These are phyloP conservation scores for Starmerella cellae DNA, from an alignment of 805 yeast genomes.

Conservation along the genomic window DNA sequence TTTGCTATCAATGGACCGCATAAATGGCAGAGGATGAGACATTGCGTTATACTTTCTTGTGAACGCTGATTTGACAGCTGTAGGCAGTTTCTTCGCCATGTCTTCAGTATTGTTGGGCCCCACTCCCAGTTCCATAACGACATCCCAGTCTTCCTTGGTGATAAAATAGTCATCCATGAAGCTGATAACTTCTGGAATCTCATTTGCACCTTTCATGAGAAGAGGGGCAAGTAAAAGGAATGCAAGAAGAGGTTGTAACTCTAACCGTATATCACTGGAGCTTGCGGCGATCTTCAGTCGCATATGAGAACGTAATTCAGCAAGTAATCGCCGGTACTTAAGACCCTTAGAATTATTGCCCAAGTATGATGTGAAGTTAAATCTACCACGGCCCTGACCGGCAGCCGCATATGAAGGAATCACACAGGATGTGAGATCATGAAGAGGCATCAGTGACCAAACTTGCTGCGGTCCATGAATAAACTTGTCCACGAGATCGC, in stretches of 20 bases:
- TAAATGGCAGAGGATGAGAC: conserved; percentile 75
- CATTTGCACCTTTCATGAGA: conserved; percentile 41
- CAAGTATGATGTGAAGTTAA: conserved; percentile 71
- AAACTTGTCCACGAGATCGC: conserved; percentile 66
- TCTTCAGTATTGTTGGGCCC: conserved; percentile 39
- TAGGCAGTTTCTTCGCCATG: conserved; percentile 49
- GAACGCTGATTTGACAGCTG: conserved; percentile 71
- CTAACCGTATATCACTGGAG: conserved; percentile 58
- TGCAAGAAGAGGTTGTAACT: conserved; percentile 55
- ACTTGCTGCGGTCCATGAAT: conserved; percentile 87
- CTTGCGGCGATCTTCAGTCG: conserved; percentile 68
- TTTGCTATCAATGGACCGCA: conserved; percentile 36
- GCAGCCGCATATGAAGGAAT: conserved; percentile 57
- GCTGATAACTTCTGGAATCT: conserved; percentile 51
- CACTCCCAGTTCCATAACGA: conserved; percentile 66
- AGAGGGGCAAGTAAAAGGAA: conserved; percentile 49
- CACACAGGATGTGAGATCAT: conserved; percentile 75
- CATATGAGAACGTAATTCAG: conserved; percentile 79
- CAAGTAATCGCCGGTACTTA: conserved; percentile 65
- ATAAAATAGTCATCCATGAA: conserved; percentile 73
- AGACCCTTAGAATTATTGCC: conserved; percentile 80
- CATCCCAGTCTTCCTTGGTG: conserved; percentile 88
- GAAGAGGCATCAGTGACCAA: conserved; percentile 87
- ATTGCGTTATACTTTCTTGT: conserved; percentile 68
- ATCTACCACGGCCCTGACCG: conserved; percentile 56